phyloP scores from a whole-genome alignment of 2,329 filamentous ascomycete species.

The Paraphaeosphaeria minitans region DNA sequence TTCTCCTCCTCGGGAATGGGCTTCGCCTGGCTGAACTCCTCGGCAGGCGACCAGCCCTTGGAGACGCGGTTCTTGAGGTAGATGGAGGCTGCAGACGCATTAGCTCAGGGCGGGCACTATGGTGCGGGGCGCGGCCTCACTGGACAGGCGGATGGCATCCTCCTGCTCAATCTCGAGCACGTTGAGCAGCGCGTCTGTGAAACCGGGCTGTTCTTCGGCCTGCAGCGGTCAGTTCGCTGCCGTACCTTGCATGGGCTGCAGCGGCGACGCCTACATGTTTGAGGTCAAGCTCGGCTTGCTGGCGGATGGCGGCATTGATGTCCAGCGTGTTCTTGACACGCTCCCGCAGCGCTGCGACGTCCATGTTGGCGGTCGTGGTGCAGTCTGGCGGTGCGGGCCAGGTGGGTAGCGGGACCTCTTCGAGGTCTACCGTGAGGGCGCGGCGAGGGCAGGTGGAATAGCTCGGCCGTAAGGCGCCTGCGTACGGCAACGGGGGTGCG shows the following conservation, averaged over 20 bases:
- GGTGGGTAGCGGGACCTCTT: slow-evolving; percentile 13
- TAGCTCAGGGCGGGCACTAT: slow-evolving; percentile 24
- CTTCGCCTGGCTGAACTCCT: slow-evolving; percentile 74
- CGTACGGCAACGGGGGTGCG: slow-evolving; percentile 7
- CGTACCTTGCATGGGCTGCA: background rate
- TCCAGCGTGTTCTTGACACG: slow-evolving; percentile 79
- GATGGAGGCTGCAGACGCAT: slow-evolving; percentile 72
- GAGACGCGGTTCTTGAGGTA: slow-evolving; percentile 98
- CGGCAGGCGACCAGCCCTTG: slow-evolving; percentile 82
- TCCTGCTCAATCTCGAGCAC: slow-evolving; percentile 90
- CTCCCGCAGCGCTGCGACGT: slow-evolving; percentile 74
- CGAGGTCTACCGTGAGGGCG: slow-evolving; percentile 17
- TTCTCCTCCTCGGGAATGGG: slow-evolving; percentile 90
- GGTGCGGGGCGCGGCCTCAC: slow-evolving; percentile 59
- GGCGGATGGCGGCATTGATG: slow-evolving; percentile 73
- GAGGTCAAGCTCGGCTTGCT: slow-evolving; percentile 78
- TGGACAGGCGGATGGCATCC: slow-evolving; percentile 80
- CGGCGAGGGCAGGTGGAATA: slow-evolving; percentile 1
- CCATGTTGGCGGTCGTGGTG: slow-evolving; percentile 60
- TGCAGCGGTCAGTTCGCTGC: slow-evolving; percentile 49
- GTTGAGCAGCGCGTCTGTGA: slow-evolving; percentile 87
- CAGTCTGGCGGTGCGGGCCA: slow-evolving; percentile 9
- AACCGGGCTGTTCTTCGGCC: slow-evolving; percentile 89
- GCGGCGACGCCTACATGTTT: slow-evolving; percentile 68
- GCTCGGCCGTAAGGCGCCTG: slow-evolving; percentile 3